Evolutionary conservation across 1,284 basidiomycete genomes (phyloP), one percentile per base, ranked within the genome.

Genomic region (Termitomyces sp.): DNA sequence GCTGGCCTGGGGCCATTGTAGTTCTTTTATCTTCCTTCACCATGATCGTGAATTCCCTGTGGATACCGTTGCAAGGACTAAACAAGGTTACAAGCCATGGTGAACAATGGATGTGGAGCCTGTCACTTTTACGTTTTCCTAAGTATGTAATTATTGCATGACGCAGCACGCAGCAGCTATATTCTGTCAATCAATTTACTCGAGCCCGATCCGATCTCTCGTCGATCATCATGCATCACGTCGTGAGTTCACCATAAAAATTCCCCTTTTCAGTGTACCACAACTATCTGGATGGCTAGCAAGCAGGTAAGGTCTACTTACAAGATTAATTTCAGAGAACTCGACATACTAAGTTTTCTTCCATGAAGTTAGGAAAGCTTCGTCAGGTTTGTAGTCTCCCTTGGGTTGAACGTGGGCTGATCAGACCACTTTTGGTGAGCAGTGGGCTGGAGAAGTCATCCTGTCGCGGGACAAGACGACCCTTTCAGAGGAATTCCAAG

Each of bases 361-460:
- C 26, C 14, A 19, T 30, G 16, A 41, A 86, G 83, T 73, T 86
- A 51, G 84, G 83, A 59, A 85, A 84, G 67, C 67, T 86, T 38
- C 77, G 76, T 54, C 84, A 86, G 75, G 83, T 83, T 58, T 69
- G 56, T 41, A 42, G 19, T 45, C 49, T 60, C 33, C 19, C 21
- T 38, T 10, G 35, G 10, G 4, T 24, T 24, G 40, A 33, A 33
- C 30, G 38, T 33, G 45, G 38, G 46, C 58, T 65, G 62, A 64
- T 66, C 59, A 64, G 60, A 63, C 64, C 59, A 65, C 65, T 66
- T 64, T 64, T 50, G 40, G 53, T 26, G 26, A 54, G 48, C 53
- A 86, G 83, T 86, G 84, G 84, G 84, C 84, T n/a, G 84, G 82
- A 18, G 85, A 87, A 66, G 81, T 86, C 57, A 86, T 91, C 35